These are phyloP conservation scores for Strombidium stylifer DNA, from an alignment of 73 alveolate species.

Conservation along the genomic window DNA sequence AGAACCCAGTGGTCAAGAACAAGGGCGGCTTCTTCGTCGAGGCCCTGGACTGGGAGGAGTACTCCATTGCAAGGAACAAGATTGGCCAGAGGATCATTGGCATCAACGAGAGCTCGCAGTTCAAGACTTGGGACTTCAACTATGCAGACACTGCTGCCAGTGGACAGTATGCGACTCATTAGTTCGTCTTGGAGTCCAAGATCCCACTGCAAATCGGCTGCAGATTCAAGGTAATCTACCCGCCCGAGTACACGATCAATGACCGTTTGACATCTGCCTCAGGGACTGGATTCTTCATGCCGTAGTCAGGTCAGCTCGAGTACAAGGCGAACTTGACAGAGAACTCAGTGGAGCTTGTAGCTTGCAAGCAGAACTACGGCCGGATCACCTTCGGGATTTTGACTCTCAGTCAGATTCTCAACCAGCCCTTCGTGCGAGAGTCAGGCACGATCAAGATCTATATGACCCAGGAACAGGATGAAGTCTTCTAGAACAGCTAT, in stretches of 20 bases:
- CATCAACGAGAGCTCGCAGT: slow-evolving; percentile 1
- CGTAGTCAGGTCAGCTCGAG: too few relatives aligned
- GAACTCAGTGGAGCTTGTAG: too few relatives aligned
- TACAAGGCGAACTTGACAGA: too few relatives aligned
- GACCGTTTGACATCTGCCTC: background rate
- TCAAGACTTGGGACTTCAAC: background rate
- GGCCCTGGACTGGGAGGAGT: slow-evolving; percentile 9
- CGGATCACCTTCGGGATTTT: too few relatives aligned
- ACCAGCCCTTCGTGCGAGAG: too few relatives aligned
- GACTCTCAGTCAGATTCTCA: too few relatives aligned
- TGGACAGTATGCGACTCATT: background rate
- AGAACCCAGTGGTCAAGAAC: slow-evolving; percentile 5
- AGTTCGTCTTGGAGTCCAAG: background rate
- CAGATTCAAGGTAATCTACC: slow-evolving; percentile 12
- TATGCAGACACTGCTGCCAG: background rate
- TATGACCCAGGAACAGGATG: too few relatives aligned
- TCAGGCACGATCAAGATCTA: too few relatives aligned
- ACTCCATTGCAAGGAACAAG: background rate
- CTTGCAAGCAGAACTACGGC: too few relatives aligned
- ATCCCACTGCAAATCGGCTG: slow-evolving; percentile 16
- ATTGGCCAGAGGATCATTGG: slow-evolving; percentile 1
- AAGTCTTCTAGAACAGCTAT: too few relatives aligned
- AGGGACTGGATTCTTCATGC: slow-evolving; percentile 20
- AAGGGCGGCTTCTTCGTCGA: too few relatives aligned
- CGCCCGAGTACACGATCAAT: slow-evolving; percentile 31